phyloP scores from a whole-genome alignment of 2,329 filamentous ascomycete genomes.

The Paraphaeosphaeria sporulosa region DNA sequence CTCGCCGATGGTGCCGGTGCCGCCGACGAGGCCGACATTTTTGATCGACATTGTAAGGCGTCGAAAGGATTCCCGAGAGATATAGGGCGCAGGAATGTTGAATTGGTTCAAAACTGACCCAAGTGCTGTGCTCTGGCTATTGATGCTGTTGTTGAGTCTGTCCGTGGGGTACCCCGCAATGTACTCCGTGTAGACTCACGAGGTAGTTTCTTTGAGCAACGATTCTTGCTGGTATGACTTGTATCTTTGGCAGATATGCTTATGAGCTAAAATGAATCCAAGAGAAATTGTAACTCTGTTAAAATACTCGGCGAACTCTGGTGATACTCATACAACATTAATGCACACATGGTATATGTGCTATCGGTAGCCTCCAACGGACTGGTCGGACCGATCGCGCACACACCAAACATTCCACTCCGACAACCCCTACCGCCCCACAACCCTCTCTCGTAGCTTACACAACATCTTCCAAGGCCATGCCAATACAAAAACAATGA shows the following conservation, averaged over 20 bases:
- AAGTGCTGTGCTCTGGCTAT: not conserved
- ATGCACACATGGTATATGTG: conserved; percentile 4
- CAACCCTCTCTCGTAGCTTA: not conserved
- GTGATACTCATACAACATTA: not conserved
- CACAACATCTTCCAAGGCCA: not conserved
- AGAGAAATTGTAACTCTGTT: not conserved
- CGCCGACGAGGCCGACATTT: conserved; percentile 53
- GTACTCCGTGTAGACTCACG: not conserved
- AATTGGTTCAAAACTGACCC: not conserved
- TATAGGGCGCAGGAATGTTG: not conserved
- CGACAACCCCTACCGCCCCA: not conserved
- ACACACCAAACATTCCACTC: not conserved
- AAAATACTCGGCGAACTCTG: not conserved
- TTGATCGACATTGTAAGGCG: conserved; percentile 33
- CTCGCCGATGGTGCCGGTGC: conserved; percentile 46
- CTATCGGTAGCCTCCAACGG: not conserved
- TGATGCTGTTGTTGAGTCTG: conserved; percentile 2
- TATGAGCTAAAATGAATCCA: not conserved
- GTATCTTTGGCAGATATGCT: not conserved
- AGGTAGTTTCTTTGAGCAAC: not conserved
- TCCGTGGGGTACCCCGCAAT: conserved; percentile 4
- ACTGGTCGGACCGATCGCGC: conserved; percentile 6
- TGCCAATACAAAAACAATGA: not conserved
- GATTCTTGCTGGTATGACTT: not conserved
- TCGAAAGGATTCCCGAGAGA: not conserved